Evolutionary conservation across 345 rosid species (phyloP).

Genomic region (sweet orange (Citrus sinensis)): DNA sequence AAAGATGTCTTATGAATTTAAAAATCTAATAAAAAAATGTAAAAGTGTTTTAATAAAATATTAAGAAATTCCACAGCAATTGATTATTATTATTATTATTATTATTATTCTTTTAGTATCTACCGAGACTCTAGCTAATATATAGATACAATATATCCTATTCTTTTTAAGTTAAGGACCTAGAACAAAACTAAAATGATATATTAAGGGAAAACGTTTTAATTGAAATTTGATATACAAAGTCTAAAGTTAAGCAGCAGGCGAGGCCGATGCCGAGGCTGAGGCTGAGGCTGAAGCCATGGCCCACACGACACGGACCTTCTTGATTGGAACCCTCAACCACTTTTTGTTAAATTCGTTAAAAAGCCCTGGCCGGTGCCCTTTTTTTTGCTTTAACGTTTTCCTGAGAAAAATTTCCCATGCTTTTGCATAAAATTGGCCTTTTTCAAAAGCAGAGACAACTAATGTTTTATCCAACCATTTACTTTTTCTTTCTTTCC

Average conservation of each 20-base stretch:
- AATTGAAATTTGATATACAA: too few relatives aligned
- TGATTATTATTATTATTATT: too few relatives aligned
- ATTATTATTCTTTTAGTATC: too few relatives aligned
- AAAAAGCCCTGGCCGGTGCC: not conserved
- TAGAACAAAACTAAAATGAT: too few relatives aligned
- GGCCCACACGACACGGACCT: not conserved
- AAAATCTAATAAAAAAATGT: not conserved
- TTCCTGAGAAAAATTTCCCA: not conserved
- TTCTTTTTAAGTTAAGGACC: too few relatives aligned
- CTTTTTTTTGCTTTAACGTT: not conserved
- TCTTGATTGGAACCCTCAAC: slow-evolving; percentile 8
- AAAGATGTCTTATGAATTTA: not conserved
- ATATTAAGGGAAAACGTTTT: too few relatives aligned
- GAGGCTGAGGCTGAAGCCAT: not conserved
- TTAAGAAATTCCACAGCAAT: too few relatives aligned
- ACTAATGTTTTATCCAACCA: not conserved
- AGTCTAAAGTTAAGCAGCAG: not conserved
- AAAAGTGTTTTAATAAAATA: too few relatives aligned
- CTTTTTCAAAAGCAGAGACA: slow-evolving; percentile 10
- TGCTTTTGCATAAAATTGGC: slow-evolving; percentile 3
- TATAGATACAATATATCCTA: too few relatives aligned
- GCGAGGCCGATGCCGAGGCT: too few relatives aligned
- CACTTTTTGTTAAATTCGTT: not conserved
- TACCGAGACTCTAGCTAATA: too few relatives aligned
- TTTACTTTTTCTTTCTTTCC: not conserved